Percentiles rank a stretch among this genome's conserved stretches.
Evolutionary conservation across 306 rosid genomes (phyloP).

Genomic region (Cucurbita argyrosperma): DNA sequence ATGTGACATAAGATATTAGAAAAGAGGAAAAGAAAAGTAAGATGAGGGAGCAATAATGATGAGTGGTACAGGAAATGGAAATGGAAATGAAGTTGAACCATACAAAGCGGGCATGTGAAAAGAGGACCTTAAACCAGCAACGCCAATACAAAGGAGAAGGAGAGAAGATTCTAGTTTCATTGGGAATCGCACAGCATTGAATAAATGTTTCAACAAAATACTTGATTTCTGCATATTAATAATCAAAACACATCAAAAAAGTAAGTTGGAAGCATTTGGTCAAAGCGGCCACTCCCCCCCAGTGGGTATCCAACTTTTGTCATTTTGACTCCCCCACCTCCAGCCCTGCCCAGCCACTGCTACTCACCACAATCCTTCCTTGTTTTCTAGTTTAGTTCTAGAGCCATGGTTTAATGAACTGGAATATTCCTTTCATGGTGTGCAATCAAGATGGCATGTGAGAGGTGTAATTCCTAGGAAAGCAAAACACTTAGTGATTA

Average conservation of each 20-base stretch:
- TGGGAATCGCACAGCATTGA: slow-evolving; percentile 1
- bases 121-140: background rate
- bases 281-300: background rate
- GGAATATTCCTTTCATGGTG: background rate
- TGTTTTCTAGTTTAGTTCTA: background rate
- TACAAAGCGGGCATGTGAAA: background rate
- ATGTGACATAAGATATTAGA: background rate
- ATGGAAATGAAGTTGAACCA: background rate
- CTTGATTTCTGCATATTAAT: background rate
- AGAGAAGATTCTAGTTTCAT: background rate
- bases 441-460: background rate
- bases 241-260: background rate
- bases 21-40: background rate
- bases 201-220: background rate
- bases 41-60: background rate
- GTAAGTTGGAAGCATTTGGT: slow-evolving; percentile 4
- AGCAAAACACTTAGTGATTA: slow-evolving; percentile 22
- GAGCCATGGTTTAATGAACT: background rate
- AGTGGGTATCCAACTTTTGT: background rate
- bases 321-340: background rate
- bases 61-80: background rate
- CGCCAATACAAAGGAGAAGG: background rate
- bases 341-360: background rate
- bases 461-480: slow-evolving; percentile 36
- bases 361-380: background rate